Percentiles rank a stretch among this genome's conserved stretches.
Evolutionary conservation across 306 rosid species (phyloP).

Genomic region (Argentina anserina): DNA sequence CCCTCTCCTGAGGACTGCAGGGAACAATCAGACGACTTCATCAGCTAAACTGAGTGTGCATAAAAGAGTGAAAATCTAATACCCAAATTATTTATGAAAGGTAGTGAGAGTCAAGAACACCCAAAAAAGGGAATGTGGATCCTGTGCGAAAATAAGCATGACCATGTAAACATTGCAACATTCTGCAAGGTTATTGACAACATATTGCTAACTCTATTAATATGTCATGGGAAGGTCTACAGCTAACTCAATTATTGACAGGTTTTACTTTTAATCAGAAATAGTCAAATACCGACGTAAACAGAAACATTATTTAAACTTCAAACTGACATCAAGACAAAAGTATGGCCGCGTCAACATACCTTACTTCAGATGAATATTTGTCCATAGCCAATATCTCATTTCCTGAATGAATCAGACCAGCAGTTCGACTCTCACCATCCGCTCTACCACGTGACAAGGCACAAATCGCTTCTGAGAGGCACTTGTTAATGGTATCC

Average conservation of each 20-base stretch:
- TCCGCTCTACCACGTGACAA: constrained; percentile 90
- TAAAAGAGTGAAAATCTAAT: neutral
- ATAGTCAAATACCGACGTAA: neutral
- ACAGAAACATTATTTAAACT: neutral
- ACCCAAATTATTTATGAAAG: neutral
- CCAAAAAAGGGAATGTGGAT: neutral
- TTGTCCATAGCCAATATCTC: constrained; percentile 76
- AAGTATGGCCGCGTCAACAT: constrained; percentile 4
- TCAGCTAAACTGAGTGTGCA: neutral
- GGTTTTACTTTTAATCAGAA: neutral
- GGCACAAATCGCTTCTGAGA: constrained; percentile 89
- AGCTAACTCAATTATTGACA: neutral
- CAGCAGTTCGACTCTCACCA: constrained; percentile 89
- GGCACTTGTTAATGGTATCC: constrained; percentile 91
- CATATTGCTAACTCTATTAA: neutral
- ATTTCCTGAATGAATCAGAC: constrained; percentile 88
- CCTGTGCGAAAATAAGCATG: neutral
- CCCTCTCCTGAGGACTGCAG: constrained; percentile 89
- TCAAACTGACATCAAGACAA: neutral
- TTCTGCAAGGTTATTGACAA: neutral
- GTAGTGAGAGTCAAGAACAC: neutral
- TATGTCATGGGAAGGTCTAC: neutral
- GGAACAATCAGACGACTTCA: constrained; percentile 19
- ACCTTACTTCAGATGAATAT: constrained; percentile 80
- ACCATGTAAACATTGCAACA: neutral